Conservation (phyloP, 2,329 filamentous ascomycete genomes). For the Apiospora koreana region DNA sequence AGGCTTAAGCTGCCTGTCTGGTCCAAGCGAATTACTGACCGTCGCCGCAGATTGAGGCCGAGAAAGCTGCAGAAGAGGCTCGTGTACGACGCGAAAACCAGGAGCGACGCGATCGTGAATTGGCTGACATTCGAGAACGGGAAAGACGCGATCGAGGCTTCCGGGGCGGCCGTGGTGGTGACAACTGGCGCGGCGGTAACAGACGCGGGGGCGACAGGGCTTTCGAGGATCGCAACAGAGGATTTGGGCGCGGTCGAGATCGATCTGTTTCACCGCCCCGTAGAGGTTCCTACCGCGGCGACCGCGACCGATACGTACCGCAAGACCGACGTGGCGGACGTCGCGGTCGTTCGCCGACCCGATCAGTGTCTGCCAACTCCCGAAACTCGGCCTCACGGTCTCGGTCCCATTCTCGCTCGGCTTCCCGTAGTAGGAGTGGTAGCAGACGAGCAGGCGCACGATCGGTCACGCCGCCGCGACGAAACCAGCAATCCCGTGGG, state of each 20-base stretch:
- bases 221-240: slow-evolving; percentile 45
- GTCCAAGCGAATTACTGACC: not conserved
- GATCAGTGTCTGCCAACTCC: slow-evolving; percentile 38
- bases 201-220: slow-evolving; percentile 54
- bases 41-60: slow-evolving; percentile 70
- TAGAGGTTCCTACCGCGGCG: slow-evolving; percentile 40
- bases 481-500: slow-evolving; percentile 23
- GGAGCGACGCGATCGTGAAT: slow-evolving; percentile 69
- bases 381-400: slow-evolving; percentile 32
- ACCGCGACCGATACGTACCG: slow-evolving; percentile 56
- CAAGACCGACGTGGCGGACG: slow-evolving; percentile 45
- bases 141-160: slow-evolving; percentile 57
- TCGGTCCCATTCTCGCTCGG: slow-evolving; percentile 27
- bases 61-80: slow-evolving; percentile 76
- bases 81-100: slow-evolving; percentile 72
- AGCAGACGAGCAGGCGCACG: slow-evolving; percentile 20
- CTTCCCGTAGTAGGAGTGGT: slow-evolving; percentile 22
- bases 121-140: slow-evolving; percentile 67
- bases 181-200: slow-evolving; percentile 50
- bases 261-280: slow-evolving; percentile 51
- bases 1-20: slow-evolving; percentile 14
- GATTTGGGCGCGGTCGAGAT: slow-evolving; percentile 44
- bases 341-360: slow-evolving; percentile 44
- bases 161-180: slow-evolving; percentile 50
- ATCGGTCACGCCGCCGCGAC: slow-evolving; percentile 29